Conservation (phyloP, 306 rosid species). For the Dryas drummondii region DNA sequence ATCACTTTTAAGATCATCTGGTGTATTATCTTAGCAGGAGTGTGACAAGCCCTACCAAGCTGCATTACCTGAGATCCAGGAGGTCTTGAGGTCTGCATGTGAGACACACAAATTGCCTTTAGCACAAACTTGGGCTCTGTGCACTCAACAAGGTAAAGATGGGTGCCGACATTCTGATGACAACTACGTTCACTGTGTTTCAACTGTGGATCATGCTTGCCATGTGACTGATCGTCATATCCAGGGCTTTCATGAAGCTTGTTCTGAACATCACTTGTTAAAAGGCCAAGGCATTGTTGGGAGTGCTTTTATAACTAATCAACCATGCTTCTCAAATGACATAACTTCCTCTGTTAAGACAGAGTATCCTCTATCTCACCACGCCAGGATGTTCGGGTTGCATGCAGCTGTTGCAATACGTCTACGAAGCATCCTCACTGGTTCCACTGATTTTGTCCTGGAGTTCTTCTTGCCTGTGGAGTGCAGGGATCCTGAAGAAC, state of each 20-base stretch:
- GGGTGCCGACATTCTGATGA: slow-evolving; percentile 83
- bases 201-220: slow-evolving; percentile 91
- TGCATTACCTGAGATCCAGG: slow-evolving; percentile 70
- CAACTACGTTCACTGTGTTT: slow-evolving; percentile 65
- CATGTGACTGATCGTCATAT: slow-evolving; percentile 56
- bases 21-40: slow-evolving; percentile 48
- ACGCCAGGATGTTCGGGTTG: slow-evolving; percentile 70
- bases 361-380: slow-evolving; percentile 89
- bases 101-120: slow-evolving; percentile 78
- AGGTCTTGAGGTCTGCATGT: slow-evolving; percentile 74
- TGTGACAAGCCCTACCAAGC: slow-evolving; percentile 52
- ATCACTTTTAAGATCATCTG: slow-evolving; percentile 18
- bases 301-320: slow-evolving; percentile 73
- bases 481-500: slow-evolving; percentile 70
- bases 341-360: slow-evolving; percentile 63
- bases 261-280: slow-evolving; percentile 95
- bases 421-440: slow-evolving; percentile 65
- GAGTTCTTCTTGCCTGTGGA: slow-evolving; percentile 91
- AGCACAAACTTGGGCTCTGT: slow-evolving; percentile 90
- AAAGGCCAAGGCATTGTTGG: slow-evolving; percentile 94
- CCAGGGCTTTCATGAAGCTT: slow-evolving; percentile 78
- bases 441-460: slow-evolving; percentile 68
- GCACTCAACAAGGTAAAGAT: slow-evolving; percentile 73
- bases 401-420: slow-evolving; percentile 89
- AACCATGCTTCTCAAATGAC: slow-evolving; percentile 77